These are phyloP conservation scores for Royoungia palumana DNA, from an alignment of 768 basidiomycete genomes.

Conservation along the genomic window DNA sequence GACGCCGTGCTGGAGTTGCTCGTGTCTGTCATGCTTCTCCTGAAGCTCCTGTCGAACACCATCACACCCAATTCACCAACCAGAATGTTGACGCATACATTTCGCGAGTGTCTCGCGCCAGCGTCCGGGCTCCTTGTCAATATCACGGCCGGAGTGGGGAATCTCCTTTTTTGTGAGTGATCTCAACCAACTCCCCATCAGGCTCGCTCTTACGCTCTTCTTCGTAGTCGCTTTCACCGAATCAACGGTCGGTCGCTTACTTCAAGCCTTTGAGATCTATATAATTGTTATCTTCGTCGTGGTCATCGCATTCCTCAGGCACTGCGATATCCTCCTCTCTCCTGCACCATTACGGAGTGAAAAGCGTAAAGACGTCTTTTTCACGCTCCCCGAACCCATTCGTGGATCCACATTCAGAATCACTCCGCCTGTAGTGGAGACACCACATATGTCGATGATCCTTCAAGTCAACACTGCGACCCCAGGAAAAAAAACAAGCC, in stretches of 20 bases:
- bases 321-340: constrained; percentile 9
- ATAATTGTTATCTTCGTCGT: constrained; percentile 58
- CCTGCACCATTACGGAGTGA: background rate
- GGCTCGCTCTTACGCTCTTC: constrained; percentile 6
- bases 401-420: constrained; percentile 28
- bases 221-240: constrained; percentile 64
- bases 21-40: constrained; percentile 53
- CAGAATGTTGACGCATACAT: constrained; percentile 39
- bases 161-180: constrained; percentile 55
- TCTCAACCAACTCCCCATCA: background rate
- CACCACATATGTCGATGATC: constrained; percentile 25
- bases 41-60: constrained; percentile 61
- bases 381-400: constrained; percentile 23
- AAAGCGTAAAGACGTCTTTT: background rate
- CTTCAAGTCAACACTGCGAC: constrained; percentile 1
- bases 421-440: constrained; percentile 20
- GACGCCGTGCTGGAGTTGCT: constrained; percentile 58
- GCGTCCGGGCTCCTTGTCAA: constrained; percentile 52
- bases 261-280: constrained; percentile 61
- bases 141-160: constrained; percentile 51
- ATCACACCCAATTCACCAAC: constrained; percentile 38
- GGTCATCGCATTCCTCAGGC: constrained; percentile 39
- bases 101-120: constrained; percentile 47
- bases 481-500: constrained; percentile 7
- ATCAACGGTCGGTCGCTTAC: constrained; percentile 62